Evolutionary conservation across 2,329 filamentous ascomycete genomes (phyloP), one percentile per base, ranked within the genome.

Genomic region (Xylaria sp.): DNA sequence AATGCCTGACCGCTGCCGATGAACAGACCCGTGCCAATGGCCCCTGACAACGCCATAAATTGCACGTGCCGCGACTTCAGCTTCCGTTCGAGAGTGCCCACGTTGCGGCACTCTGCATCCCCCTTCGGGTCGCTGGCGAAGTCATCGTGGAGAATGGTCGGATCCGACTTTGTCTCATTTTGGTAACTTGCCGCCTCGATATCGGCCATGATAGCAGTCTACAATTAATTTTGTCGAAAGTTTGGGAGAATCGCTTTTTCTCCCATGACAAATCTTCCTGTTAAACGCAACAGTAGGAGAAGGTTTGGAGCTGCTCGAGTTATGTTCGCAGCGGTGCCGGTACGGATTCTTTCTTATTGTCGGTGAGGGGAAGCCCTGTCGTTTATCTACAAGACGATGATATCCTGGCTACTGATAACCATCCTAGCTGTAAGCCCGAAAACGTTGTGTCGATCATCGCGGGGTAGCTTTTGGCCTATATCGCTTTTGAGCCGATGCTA

Each of bases 21-120:
- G 66, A 83, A 83, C 11, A 83, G 76, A 0, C 82, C 81, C 1
- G 81, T 83, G 17, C 81, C 81, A 44, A 83, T 84, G 39, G 81
- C 80, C 54, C 82, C 82, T 45, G 81, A 82, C 17, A 84, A 82
- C 44, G 82, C 82, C 81, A 84, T 84, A 63, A 84, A 80, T 70
- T 84, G 82, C 25, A 84, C 82, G 67, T 72, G 70, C 2, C 70
- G 66, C 29, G 81, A 79, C 63, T 81, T 81, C 68, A 82, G 77
- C 54, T 70, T 74, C 5, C 79, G 76, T 0, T 81, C 75, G 13
- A 81, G 77, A 0, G 75, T 79, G 31, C 79, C 79, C 20, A 79
- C 61, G 45, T 80, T 71, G 27, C 73, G 75, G 17, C 57, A 69
- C 39, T 77, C 77, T 15, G 76, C 71, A 70, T 73, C 70, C 1